These are phyloP conservation scores for Phellinidium pouzarii DNA, from an alignment of 1,284 basidiomycete species.

Conservation along the genomic window DNA sequence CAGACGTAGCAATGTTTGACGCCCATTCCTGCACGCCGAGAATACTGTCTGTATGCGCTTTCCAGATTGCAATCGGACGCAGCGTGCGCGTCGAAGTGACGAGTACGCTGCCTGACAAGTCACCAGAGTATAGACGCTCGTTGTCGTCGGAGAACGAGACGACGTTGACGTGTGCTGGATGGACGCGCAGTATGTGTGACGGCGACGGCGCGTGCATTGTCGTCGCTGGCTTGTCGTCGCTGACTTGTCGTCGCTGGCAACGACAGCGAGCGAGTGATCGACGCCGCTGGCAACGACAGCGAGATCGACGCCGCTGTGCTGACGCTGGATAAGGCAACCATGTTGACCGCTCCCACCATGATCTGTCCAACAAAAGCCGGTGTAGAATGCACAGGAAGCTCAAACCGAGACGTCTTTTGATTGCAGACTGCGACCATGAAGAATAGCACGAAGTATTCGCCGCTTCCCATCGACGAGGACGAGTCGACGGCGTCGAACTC, in stretches of 20 bases:
- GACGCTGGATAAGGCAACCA: not conserved
- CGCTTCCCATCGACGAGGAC: slow-evolving; percentile 7
- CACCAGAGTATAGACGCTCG: slow-evolving; percentile 75
- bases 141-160: slow-evolving; percentile 53
- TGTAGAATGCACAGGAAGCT: not conserved
- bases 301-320: not conserved
- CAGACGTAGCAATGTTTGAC: slow-evolving; percentile 61
- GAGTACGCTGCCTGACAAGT: slow-evolving; percentile 63
- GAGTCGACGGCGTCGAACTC: not conserved
- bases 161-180: slow-evolving; percentile 33
- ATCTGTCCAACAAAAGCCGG: not conserved
- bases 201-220: slow-evolving; percentile 15
- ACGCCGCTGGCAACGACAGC: not conserved
- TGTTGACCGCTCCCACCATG: slow-evolving; percentile 4
- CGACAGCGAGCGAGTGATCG: slow-evolving; percentile 10
- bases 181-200: slow-evolving; percentile 36
- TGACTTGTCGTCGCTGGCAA: slow-evolving; percentile 7
- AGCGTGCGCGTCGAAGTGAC: slow-evolving; percentile 68
- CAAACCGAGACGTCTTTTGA: not conserved
- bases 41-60: slow-evolving; percentile 69
- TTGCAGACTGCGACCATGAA: slow-evolving; percentile 2
- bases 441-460: not conserved
- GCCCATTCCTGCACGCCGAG: slow-evolving; percentile 73
- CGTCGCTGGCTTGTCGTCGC: slow-evolving; percentile 5
- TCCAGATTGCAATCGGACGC: slow-evolving; percentile 67